Percentiles rank a stretch among this genome's conserved stretches.
These are phyloP conservation scores for Apiosordaria backusii DNA, from an alignment of 495 filamentous ascomycete genomes.

Conservation along the genomic window DNA sequence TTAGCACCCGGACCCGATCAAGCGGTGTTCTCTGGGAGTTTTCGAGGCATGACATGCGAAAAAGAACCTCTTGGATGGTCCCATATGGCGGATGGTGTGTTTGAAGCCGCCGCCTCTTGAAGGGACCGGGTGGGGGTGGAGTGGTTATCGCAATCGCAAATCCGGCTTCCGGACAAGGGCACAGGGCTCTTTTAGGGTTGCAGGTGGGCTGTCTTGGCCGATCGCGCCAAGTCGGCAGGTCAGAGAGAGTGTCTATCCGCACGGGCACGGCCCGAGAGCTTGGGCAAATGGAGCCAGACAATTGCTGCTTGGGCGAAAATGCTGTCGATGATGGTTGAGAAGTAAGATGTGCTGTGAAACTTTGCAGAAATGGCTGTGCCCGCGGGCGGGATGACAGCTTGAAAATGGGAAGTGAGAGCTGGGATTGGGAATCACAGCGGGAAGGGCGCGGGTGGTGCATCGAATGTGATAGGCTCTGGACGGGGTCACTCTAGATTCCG, in stretches of 20 bases:
- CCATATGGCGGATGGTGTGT: not conserved
- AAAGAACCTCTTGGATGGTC: not conserved
- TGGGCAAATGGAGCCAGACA: not conserved
- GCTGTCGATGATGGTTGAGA: no score
- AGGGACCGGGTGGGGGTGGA: not conserved
- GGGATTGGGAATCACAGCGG: no score
- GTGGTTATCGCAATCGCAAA: not conserved
- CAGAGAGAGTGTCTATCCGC: constrained; percentile 10
- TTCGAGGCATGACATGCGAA: constrained; percentile 20
- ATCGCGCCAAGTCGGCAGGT: constrained; percentile 22
- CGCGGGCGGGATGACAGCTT: not conserved
- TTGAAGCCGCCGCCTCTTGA: not conserved
- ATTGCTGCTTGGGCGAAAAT: no score
- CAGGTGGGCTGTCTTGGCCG: constrained; percentile 15
- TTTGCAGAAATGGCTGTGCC: not conserved
- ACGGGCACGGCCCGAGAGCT: constrained; percentile 4
- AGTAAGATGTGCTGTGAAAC: not conserved
- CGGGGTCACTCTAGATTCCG: not conserved
- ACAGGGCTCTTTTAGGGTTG: not conserved
- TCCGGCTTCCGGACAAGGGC: not conserved
- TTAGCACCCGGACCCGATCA: not conserved
- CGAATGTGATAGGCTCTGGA: not conserved
- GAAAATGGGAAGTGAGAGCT: not conserved
- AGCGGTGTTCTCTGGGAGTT: not conserved
- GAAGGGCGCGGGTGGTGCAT: not conserved